Evolutionary conservation across 352 stramenopile species (phyloP).

Genomic region (Pythium vanterpoolii): DNA sequence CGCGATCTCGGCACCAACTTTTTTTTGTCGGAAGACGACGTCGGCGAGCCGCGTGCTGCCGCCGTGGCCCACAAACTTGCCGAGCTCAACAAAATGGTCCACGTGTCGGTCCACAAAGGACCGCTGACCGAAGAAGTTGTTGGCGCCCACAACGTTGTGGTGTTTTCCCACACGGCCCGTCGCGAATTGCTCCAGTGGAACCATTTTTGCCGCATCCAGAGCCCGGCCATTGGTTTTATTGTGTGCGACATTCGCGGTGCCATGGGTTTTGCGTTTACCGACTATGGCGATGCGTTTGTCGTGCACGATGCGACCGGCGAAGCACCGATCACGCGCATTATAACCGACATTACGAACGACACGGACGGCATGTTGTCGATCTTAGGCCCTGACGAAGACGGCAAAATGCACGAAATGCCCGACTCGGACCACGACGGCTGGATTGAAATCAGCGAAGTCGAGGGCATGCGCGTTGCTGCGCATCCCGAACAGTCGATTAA

Average conservation of each 20-base stretch:
- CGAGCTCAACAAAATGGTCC: slow-evolving; percentile 92
- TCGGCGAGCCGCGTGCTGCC: slow-evolving; percentile 58
- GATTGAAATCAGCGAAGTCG: slow-evolving; percentile 82
- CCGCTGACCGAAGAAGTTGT: slow-evolving; percentile 61
- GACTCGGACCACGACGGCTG: slow-evolving; percentile 84
- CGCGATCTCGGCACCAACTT: slow-evolving; percentile 93
- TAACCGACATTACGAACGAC: slow-evolving; percentile 85
- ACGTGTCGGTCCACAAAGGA: slow-evolving; percentile 69
- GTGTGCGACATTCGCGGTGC: slow-evolving; percentile 71
- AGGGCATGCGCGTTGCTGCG: slow-evolving; percentile 65
- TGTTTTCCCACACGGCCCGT: slow-evolving; percentile 79
- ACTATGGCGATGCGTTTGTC: slow-evolving; percentile 76
- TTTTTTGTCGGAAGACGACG: slow-evolving; percentile 85
- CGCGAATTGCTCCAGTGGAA: slow-evolving; percentile 87
- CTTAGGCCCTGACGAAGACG: slow-evolving; percentile 77
- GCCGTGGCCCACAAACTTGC: slow-evolving; percentile 79
- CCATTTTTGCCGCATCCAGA: slow-evolving; percentile 81
- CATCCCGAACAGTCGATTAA: slow-evolving; percentile 75
- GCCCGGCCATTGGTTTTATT: slow-evolving; percentile 79
- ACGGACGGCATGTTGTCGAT: slow-evolving; percentile 71
- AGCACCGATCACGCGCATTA: slow-evolving; percentile 82
- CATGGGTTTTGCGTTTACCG: slow-evolving; percentile 79
- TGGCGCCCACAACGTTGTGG: slow-evolving; percentile 79
- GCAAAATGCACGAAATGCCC: slow-evolving; percentile 87
- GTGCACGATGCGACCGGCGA: slow-evolving; percentile 79